Base-by-base conservation (phyloP, 2,329 filamentous ascomycete species). In the Onygenales sp. region DNA sequence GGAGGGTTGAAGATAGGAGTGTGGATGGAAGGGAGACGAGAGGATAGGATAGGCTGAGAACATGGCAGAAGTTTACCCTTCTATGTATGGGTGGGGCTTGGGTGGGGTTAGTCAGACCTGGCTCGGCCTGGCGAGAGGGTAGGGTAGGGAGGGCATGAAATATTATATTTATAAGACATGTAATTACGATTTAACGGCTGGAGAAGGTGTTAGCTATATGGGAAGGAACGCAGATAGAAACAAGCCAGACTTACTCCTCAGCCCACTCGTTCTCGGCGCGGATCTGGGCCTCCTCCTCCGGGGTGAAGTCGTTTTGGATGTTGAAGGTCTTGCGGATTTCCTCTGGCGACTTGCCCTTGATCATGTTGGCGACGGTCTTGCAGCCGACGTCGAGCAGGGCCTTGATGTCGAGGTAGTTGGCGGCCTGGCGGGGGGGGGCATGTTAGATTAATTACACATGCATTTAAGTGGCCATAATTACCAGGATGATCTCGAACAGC, bases 321-420 rank as follows among this genome's bases (percentile, higher is more conserved):
- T 98, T 98, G 79, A 98, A 98, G 0, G 93, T 98, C 81, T 97
- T 98, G 50, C 93, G 88, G 65, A 98, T 98, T 77, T 98, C 93
- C 71, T 98, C 93, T 2, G 93, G 93, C 0, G 90, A 95, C 81
- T 98, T 98, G 76, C 93, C 93, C 87, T 98, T 98, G 80, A 98
- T 98, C 93, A 98, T 98, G 76, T 98, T 98, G 57, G 93, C 93
- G 13, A 98, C 93, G 0, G 93, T 98, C 83, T 98, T 98, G 83
- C 93, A 98, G 57, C 93, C 93, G 56, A 97, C 92, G 60, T 98
- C 93, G 32, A 98, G 85, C 1, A 98, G 86, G 1, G 90, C 87
- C 81, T 97, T 98, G 78, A 98, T 98, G 62, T 98, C 93, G 56
- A 98, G 86, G 72, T 97, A 98, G 79, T 98, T 98, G 64, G 92